A percentile compares a stretch with the other conserved stretches of the same genome.
phyloP scores from a whole-genome alignment of 441 rosid species.

The Iberis amara region DNA sequence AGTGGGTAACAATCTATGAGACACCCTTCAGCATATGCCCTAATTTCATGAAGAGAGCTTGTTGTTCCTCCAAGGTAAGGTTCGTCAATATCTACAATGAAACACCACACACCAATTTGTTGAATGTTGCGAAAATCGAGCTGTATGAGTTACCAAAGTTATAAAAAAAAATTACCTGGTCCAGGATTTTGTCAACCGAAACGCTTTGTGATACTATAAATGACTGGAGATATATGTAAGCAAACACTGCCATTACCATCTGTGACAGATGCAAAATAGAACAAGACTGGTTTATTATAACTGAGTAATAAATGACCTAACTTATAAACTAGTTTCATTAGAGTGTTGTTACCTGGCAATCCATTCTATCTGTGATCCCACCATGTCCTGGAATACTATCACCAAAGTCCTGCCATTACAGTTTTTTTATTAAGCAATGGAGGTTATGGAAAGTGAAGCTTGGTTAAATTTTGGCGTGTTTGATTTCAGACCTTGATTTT shows the following conservation, averaged over 20 bases:
- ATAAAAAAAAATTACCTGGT: constrained; percentile 46
- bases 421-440: not conserved
- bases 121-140: not conserved
- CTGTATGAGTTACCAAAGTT: not conserved
- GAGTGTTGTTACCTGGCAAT: constrained; percentile 63
- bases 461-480: constrained; percentile 8
- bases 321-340: constrained; percentile 16
- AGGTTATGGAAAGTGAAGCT: constrained; percentile 1
- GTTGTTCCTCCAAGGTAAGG: constrained; percentile 71
- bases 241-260: constrained; percentile 99
- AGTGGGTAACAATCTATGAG: constrained; percentile 25
- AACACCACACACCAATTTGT: not conserved
- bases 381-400: constrained; percentile 98
- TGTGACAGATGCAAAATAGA: constrained; percentile 23
- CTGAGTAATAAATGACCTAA: not conserved
- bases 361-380: constrained; percentile 96
- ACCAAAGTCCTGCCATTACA: constrained; percentile 70
- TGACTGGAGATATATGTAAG: constrained; percentile 85
- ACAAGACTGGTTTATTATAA: too few species aligned
- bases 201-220: constrained; percentile 55
- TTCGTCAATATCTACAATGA: constrained; percentile 28
- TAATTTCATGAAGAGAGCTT: constrained; percentile 47
- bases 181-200: constrained; percentile 64
- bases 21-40: constrained; percentile 42
- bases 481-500: constrained; percentile 60